phyloP scores from a whole-genome alignment of 345 rosid genomes.

The Orychophragmus violaceus region DNA sequence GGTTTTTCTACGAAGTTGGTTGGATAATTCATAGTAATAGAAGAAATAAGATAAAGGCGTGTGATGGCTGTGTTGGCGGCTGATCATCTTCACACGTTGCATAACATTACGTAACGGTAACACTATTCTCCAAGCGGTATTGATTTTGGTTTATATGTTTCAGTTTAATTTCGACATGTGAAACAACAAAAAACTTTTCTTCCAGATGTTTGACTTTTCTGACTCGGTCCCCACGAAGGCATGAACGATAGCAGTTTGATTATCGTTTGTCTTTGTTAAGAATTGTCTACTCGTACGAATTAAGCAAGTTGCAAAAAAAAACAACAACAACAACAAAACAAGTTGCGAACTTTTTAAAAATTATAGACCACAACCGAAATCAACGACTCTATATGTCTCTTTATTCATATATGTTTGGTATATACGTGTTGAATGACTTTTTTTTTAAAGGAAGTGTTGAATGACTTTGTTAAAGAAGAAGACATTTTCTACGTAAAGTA shows the following conservation, averaged over 20 bases:
- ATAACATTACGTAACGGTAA: slow-evolving; percentile 15
- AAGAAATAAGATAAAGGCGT: slow-evolving; percentile 23
- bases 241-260: not conserved
- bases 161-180: slow-evolving; percentile 1
- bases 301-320: not conserved
- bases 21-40: not conserved
- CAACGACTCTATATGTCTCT: not conserved
- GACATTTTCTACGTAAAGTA: slow-evolving; percentile 1
- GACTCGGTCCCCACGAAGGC: not conserved
- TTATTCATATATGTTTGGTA: not conserved
- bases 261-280: not conserved
- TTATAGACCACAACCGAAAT: not conserved
- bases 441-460: too few relatives aligned
- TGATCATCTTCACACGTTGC: slow-evolving; percentile 32
- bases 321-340: not conserved
- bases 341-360: not conserved
- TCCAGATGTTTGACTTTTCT: slow-evolving; percentile 25
- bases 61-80: slow-evolving; percentile 35
- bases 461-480: not conserved
- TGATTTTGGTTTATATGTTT: not conserved
- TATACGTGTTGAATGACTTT: slow-evolving; percentile 19
- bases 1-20: slow-evolving; percentile 3
- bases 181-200: not conserved
- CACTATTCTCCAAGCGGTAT: not conserved
- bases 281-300: not conserved